Conservation (phyloP, 805 yeast species). For the Scheffersomyces coipomensis region DNA sequence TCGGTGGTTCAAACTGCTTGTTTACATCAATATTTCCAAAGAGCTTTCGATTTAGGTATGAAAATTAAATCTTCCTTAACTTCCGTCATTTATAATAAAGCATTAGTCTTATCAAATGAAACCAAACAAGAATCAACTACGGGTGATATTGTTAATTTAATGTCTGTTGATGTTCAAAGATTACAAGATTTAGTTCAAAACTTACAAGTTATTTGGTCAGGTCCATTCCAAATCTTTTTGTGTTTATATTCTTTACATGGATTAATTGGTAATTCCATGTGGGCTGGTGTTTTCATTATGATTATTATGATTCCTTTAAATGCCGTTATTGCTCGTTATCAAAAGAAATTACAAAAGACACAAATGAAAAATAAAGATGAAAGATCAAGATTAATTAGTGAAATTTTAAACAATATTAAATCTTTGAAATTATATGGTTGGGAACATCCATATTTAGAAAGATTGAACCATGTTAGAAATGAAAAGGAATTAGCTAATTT, state of each 20-base stretch:
- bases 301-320: slow-evolving; percentile 77
- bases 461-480: slow-evolving; percentile 79
- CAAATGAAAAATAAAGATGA: slow-evolving; percentile 93
- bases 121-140: slow-evolving; percentile 70
- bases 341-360: slow-evolving; percentile 69
- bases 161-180: slow-evolving; percentile 93
- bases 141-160: slow-evolving; percentile 91
- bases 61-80: slow-evolving; percentile 68
- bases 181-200: slow-evolving; percentile 79
- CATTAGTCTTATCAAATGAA: slow-evolving; percentile 68
- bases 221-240: slow-evolving; percentile 81
- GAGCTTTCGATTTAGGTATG: slow-evolving; percentile 75
- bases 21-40: slow-evolving; percentile 76
- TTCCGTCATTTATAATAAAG: slow-evolving; percentile 64
- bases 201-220: slow-evolving; percentile 84
- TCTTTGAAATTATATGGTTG: slow-evolving; percentile 92
- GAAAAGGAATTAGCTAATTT: slow-evolving; percentile 79
- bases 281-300: slow-evolving; percentile 90
- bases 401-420: slow-evolving; percentile 86
- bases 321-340: slow-evolving; percentile 62
- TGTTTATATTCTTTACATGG: slow-evolving; percentile 74
- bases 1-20: slow-evolving; percentile 77
- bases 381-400: slow-evolving; percentile 85
- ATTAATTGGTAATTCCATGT: slow-evolving; percentile 84
- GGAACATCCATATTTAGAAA: slow-evolving; percentile 82